Conservation (phyloP, 495 filamentous ascomycete genomes). For the Viridothelium virens region DNA sequence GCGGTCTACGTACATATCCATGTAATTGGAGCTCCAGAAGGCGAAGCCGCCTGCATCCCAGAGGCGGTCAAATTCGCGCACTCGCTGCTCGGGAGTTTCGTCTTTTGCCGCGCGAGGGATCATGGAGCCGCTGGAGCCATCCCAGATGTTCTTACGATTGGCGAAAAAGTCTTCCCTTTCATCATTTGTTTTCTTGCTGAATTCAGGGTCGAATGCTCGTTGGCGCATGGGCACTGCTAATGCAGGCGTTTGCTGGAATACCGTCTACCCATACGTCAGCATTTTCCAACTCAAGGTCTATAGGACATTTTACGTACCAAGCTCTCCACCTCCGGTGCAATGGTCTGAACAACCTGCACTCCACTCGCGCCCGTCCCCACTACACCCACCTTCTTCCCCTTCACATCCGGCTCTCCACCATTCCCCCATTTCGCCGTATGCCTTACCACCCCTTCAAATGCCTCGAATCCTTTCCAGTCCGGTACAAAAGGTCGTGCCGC, state of each 20-base stretch:
- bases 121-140: background rate
- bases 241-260: conserved; percentile 27
- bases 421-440: conserved; percentile 46
- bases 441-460: conserved; percentile 41
- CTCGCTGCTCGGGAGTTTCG: conserved; percentile 19
- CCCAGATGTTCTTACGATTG: background rate
- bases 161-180: conserved; percentile 17
- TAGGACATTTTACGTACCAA: conserved; percentile 1
- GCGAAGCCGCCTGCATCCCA: conserved; percentile 20
- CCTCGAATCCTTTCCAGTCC: conserved; percentile 31
- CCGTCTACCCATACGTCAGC: background rate
- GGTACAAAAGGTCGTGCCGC: conserved; percentile 23
- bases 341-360: conserved; percentile 25
- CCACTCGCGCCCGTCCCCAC: conserved; percentile 25
- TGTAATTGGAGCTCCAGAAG: conserved; percentile 20
- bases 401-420: conserved; percentile 23
- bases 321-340: conserved; percentile 20
- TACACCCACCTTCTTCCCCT: conserved; percentile 22
- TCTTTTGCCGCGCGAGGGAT: conserved; percentile 14
- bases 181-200: conserved; percentile 15
- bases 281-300: background rate
- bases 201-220: background rate
- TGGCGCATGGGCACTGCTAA: conserved; percentile 22
- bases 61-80: conserved; percentile 18
- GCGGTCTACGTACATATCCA: conserved; percentile 21